Evolutionary conservation across 2,329 filamentous ascomycete genomes (phyloP).

Genomic region (Colletotrichum lupini): DNA sequence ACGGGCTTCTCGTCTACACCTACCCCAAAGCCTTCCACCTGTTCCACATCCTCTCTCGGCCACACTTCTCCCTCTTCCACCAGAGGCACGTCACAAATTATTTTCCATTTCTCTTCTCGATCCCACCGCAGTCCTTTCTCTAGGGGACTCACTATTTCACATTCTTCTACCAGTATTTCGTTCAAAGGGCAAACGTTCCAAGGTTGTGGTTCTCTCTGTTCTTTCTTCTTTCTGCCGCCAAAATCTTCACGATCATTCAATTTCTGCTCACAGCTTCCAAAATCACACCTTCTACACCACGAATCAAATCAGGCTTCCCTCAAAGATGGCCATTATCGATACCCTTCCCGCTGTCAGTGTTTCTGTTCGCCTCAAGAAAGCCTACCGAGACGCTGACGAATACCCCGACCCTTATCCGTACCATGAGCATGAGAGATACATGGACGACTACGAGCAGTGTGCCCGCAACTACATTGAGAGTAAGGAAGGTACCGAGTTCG

Average conservation of each 20-base stretch:
- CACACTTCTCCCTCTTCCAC: not conserved
- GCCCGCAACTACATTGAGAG: slow-evolving; percentile 45
- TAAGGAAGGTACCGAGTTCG: slow-evolving; percentile 41
- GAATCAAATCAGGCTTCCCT: not conserved
- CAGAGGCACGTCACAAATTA: not conserved
- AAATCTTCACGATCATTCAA: not conserved
- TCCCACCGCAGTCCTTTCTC: not conserved
- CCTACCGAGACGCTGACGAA: slow-evolving; percentile 4
- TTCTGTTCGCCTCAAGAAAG: slow-evolving; percentile 8
- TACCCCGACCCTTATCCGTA: slow-evolving; percentile 12
- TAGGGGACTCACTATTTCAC: not conserved
- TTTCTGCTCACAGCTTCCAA: not conserved
- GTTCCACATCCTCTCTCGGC: not conserved
- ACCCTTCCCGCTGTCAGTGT: slow-evolving; percentile 16
- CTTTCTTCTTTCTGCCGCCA: not conserved
- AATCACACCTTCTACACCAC: not conserved
- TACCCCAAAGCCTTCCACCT: not conserved
- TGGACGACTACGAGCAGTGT: slow-evolving; percentile 13
- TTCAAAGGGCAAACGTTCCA: not conserved
- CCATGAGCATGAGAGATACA: not conserved
- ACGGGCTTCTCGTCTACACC: not conserved
- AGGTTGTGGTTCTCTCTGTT: not conserved
- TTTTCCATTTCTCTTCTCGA: not conserved
- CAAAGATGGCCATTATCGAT: slow-evolving; percentile 23
- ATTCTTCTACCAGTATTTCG: not conserved